These are phyloP conservation scores for Lasiosphaeria hispida DNA, from an alignment of 495 filamentous ascomycete species.

Conservation along the genomic window DNA sequence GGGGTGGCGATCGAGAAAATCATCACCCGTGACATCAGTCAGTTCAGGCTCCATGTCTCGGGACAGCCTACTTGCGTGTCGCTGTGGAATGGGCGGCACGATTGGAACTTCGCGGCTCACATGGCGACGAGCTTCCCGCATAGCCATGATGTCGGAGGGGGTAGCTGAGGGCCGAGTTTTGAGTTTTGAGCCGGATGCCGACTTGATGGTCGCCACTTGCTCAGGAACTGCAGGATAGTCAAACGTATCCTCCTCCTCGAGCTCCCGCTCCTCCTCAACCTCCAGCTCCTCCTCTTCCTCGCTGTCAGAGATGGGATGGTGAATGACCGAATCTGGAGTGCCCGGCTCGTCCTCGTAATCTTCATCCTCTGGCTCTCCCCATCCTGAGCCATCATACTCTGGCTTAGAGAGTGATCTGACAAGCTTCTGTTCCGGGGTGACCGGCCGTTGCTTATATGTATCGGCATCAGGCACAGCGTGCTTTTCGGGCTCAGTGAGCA, in stretches of 20 bases:
- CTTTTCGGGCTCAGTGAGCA: slow-evolving; percentile 31
- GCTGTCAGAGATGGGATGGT: slow-evolving; percentile 60
- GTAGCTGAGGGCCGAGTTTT: slow-evolving; percentile 88
- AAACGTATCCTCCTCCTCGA: slow-evolving; percentile 40
- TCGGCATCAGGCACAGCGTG: slow-evolving; percentile 50
- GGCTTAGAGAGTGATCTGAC: slow-evolving; percentile 44
- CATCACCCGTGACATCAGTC: slow-evolving; percentile 22
- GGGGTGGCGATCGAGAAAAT: slow-evolving; percentile 50
- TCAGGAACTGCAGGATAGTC: slow-evolving; percentile 71
- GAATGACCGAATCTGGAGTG: slow-evolving; percentile 93
- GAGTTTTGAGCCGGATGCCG: slow-evolving; percentile 76
- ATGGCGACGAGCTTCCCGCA: slow-evolving; percentile 83
- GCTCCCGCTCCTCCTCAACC: neutral
- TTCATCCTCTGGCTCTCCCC: slow-evolving; percentile 51
- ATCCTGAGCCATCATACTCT: slow-evolving; percentile 55
- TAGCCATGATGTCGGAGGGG: slow-evolving; percentile 76
- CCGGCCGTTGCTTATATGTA: slow-evolving; percentile 54
- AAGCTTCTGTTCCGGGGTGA: slow-evolving; percentile 59
- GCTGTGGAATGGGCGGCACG: slow-evolving; percentile 61
- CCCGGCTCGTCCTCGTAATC: slow-evolving; percentile 57
- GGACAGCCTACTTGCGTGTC: slow-evolving; percentile 53
- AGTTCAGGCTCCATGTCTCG: slow-evolving; percentile 41
- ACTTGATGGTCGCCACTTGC: slow-evolving; percentile 81
- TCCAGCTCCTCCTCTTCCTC: slow-evolving; percentile 31
- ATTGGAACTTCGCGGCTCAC: slow-evolving; percentile 69